phyloP scores from a whole-genome alignment of 2,329 filamentous ascomycete genomes.

The Allantophomopsis cytisporea region DNA sequence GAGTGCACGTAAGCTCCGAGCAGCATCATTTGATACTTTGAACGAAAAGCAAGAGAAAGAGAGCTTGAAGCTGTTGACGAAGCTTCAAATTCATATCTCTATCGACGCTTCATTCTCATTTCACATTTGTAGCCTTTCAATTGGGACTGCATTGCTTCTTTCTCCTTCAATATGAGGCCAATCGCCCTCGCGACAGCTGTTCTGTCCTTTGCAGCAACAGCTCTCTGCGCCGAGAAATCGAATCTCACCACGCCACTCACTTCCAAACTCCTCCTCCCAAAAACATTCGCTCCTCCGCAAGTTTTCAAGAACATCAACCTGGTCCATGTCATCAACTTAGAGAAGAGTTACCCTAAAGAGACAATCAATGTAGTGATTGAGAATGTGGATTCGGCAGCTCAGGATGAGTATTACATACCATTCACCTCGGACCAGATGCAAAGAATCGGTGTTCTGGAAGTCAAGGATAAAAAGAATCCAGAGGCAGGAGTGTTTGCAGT shows the following conservation, averaged over 20 bases:
- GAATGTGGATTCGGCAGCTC: slow-evolving; percentile 66
- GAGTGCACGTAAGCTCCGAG: too few relatives aligned
- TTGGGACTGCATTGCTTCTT: too few relatives aligned
- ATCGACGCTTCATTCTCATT: too few relatives aligned
- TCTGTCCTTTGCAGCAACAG: slow-evolving; percentile 31
- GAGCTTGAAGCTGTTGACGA: too few relatives aligned
- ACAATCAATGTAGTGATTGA: slow-evolving; percentile 89
- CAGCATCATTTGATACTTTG: too few relatives aligned
- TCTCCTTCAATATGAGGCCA: slow-evolving; percentile 15
- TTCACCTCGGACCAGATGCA: slow-evolving; percentile 67
- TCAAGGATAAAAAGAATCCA: slow-evolving; percentile 78
- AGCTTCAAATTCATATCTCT: too few relatives aligned
- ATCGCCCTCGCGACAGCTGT: slow-evolving; percentile 39
- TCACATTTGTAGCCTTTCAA: too few relatives aligned
- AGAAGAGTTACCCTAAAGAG: slow-evolving; percentile 86
- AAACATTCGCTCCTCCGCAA: slow-evolving; percentile 70
- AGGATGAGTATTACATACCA: slow-evolving; percentile 83
- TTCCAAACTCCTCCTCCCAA: slow-evolving; percentile 44
- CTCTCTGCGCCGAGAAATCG: slow-evolving; percentile 13
- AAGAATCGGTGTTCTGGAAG: slow-evolving; percentile 75
- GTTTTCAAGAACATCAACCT: slow-evolving; percentile 92
- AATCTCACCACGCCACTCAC: slow-evolving; percentile 24
- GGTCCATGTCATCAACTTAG: slow-evolving; percentile 78
- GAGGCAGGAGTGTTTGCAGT: slow-evolving; percentile 53
- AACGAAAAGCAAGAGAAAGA: too few relatives aligned